Conservation (phyloP, 2,329 filamentous ascomycete species). For the Ophiocordyceps unilateralis region DNA sequence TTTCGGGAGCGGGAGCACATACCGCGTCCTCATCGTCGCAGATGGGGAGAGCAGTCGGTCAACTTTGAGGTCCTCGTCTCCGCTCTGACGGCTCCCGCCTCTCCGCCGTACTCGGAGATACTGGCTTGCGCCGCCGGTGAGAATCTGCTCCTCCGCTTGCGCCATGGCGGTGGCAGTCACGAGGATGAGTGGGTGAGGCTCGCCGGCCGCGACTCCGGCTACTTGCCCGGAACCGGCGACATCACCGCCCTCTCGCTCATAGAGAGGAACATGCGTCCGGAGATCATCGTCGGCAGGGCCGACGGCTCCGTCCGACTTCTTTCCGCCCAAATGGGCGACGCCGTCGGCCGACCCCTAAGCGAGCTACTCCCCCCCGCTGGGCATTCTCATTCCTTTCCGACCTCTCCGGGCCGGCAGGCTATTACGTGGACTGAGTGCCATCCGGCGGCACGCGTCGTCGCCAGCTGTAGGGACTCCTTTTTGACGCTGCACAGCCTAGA, state of each 20-base stretch:
- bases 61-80: constrained; percentile 30
- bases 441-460: constrained; percentile 10
- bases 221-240: constrained; percentile 28
- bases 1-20: constrained; percentile 8
- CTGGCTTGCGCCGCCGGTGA: constrained; percentile 34
- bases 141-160: constrained; percentile 26
- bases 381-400: no score
- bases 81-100: constrained; percentile 19
- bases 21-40: constrained; percentile 3
- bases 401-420: constrained; percentile 10
- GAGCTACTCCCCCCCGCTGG: not conserved
- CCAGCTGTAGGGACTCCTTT: constrained; percentile 13
- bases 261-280: constrained; percentile 13
- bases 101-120: constrained; percentile 24
- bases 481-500: constrained; percentile 15
- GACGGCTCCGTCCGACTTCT: constrained; percentile 30
- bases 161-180: constrained; percentile 7
- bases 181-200: constrained; percentile 18
- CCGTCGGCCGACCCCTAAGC: not conserved
- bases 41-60: constrained; percentile 14
- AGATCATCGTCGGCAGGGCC: constrained; percentile 29
- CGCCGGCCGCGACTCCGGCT: constrained; percentile 20
- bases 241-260: constrained; percentile 29
- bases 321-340: constrained; percentile 6
- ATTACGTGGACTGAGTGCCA: constrained; percentile 18